phyloP scores from a whole-genome alignment of 768 basidiomycete species.

The Macrolepiota fuliginosa region DNA sequence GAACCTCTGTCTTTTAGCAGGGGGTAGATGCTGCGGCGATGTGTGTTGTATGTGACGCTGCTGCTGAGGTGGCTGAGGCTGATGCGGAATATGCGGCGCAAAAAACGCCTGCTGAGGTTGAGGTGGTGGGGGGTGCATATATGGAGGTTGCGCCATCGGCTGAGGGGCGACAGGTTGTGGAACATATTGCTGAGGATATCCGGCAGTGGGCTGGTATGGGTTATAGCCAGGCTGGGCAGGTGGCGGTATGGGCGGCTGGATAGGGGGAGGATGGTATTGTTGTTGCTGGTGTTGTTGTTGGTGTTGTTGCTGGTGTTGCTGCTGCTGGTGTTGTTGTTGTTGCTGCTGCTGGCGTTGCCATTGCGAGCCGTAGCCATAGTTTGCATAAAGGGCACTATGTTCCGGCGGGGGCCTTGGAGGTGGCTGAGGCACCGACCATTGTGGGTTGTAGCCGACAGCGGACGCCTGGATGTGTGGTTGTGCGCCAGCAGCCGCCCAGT shows the following conservation, averaged over 20 bases:
- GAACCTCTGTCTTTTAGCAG: conserved; percentile 88
- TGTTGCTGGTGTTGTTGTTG: conserved; percentile 39
- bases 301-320: conserved; percentile 37
- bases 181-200: conserved; percentile 64
- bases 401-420: conserved; percentile 64
- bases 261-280: conserved; percentile 49
- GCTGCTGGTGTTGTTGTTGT: conserved; percentile 44
- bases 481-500: conserved; percentile 67
- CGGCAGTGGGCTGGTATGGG: conserved; percentile 70
- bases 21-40: conserved; percentile 81
- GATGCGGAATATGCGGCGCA: conserved; percentile 41
- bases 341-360: conserved; percentile 72
- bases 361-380: conserved; percentile 86
- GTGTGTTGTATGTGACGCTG: conserved; percentile 57
- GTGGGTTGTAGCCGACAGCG: conserved; percentile 53
- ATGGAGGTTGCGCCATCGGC: conserved; percentile 48
- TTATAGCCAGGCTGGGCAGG: conserved; percentile 65
- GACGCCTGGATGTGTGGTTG: conserved; percentile 53
- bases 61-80: conserved; percentile 41
- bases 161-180: conserved; percentile 57
- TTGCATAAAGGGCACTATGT: conserved; percentile 84
- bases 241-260: conserved; percentile 54
- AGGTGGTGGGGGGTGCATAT: conserved; percentile 44
- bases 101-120: conserved; percentile 48
- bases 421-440: conserved; percentile 65